A percentile compares a stretch with the other conserved stretches of the same genome.
Conservation (phyloP, 495 filamentous ascomycete genomes). For the Trichocladium antarcticum region DNA sequence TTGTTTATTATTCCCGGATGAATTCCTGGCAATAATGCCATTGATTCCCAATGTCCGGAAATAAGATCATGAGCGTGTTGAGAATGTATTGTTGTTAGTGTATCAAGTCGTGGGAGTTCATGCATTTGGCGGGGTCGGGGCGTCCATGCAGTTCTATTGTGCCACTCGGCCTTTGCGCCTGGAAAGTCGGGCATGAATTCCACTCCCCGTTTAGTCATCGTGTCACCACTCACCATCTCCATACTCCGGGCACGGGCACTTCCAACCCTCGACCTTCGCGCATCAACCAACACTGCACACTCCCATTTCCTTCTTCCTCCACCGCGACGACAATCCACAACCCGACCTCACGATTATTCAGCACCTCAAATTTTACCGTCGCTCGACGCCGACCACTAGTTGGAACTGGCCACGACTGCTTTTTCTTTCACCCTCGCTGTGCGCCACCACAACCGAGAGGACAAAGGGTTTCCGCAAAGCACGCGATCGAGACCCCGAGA, state of each 20-base stretch:
- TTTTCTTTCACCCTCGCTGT: background rate
- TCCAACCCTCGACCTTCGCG: background rate
- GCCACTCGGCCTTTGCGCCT: too few species aligned
- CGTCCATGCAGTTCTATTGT: too few species aligned
- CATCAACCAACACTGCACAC: background rate
- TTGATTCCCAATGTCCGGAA: too few species aligned
- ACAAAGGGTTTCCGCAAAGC: constrained; percentile 4
- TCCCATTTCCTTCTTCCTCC: background rate
- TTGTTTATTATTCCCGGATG: too few species aligned
- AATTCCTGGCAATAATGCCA: too few species aligned
- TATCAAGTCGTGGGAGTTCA: too few species aligned
- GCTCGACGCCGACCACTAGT: too few species aligned
- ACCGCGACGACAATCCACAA: background rate
- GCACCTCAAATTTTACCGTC: background rate
- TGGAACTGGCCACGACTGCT: background rate
- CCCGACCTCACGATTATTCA: background rate
- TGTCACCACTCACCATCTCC: too few species aligned
- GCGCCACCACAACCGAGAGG: background rate
- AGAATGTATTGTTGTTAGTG: too few species aligned
- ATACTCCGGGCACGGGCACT: background rate
- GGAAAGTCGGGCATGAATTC: background rate
- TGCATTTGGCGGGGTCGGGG: too few species aligned
- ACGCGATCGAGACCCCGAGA: too few species aligned
- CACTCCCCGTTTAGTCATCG: background rate
- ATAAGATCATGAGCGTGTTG: too few species aligned